Evolutionary conservation across 1,139 yeast species (phyloP).

Genomic region (Lodderomyces parapsilosis): DNA sequence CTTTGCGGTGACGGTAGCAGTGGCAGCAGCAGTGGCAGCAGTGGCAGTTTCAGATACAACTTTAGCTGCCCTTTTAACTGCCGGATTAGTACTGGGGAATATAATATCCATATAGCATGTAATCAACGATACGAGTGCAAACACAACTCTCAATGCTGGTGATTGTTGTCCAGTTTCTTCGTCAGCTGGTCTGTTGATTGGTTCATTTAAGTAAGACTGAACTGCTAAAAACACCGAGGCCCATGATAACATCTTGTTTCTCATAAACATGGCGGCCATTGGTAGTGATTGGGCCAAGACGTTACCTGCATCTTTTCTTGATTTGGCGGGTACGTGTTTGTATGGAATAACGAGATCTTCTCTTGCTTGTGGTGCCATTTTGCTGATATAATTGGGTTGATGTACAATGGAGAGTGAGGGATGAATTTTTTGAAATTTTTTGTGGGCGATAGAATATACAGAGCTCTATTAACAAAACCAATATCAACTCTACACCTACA

Average conservation of each 20-base stretch:
- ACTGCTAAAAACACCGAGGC: slow-evolving; percentile 51
- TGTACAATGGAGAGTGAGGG: neutral
- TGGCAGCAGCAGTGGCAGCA: slow-evolving; percentile 18
- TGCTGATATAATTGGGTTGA: slow-evolving; percentile 1
- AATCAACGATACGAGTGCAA: slow-evolving; percentile 45
- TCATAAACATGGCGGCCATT: slow-evolving; percentile 65
- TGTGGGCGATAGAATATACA: neutral
- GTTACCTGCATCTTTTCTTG: slow-evolving; percentile 42
- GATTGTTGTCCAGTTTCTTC: slow-evolving; percentile 25
- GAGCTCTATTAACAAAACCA: too few species aligned
- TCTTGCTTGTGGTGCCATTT: slow-evolving; percentile 34
- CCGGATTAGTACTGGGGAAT: slow-evolving; percentile 38
- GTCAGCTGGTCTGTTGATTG: slow-evolving; percentile 35
- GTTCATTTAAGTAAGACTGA: slow-evolving; percentile 51
- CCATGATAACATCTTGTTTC: slow-evolving; percentile 58
- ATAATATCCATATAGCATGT: slow-evolving; percentile 55
- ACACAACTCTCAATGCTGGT: slow-evolving; percentile 43
- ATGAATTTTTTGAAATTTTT: neutral
- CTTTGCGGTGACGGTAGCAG: slow-evolving; percentile 12
- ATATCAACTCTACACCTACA: neutral
- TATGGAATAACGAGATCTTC: slow-evolving; percentile 45
- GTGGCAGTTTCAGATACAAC: slow-evolving; percentile 21
- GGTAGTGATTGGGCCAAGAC: slow-evolving; percentile 61
- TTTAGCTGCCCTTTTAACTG: slow-evolving; percentile 22
- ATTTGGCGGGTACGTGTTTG: slow-evolving; percentile 49